These are phyloP conservation scores for Dalbergia cochinchinensis DNA, from an alignment of 306 rosid genomes.

Conservation along the genomic window DNA sequence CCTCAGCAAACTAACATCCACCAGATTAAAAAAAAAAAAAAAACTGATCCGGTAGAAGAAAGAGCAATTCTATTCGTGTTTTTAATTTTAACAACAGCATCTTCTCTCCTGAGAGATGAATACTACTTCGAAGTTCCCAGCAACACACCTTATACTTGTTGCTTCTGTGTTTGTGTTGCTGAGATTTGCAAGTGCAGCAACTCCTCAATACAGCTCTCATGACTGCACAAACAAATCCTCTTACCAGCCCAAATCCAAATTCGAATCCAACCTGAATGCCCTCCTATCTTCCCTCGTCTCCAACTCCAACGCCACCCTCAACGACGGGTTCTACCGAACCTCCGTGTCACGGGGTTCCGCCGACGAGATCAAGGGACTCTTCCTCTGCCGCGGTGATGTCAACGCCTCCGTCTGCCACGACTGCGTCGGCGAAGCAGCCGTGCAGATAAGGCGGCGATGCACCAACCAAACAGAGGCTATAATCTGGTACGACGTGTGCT, in stretches of 20 bases:
- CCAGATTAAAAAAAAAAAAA: neutral
- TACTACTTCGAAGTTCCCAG: slow-evolving; percentile 2
- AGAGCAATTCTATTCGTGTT: neutral
- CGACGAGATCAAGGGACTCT: slow-evolving; percentile 52
- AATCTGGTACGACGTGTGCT: slow-evolving; percentile 60
- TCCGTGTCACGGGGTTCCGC: neutral
- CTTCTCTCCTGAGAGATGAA: slow-evolving; percentile 11
- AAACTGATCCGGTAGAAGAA: neutral
- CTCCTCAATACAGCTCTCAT: neutral
- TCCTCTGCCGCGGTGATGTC: slow-evolving; percentile 70
- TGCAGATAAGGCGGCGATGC: slow-evolving; percentile 33
- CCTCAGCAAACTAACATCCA: neutral
- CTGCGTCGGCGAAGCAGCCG: slow-evolving; percentile 56
- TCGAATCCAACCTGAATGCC: slow-evolving; percentile 44
- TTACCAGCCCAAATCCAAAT: slow-evolving; percentile 57
- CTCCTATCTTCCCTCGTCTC: slow-evolving; percentile 60
- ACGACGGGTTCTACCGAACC: slow-evolving; percentile 49
- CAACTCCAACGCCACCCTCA: slow-evolving; percentile 56
- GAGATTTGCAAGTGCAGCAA: slow-evolving; percentile 18
- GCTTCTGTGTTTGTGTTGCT: slow-evolving; percentile 13
- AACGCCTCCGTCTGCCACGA: slow-evolving; percentile 41
- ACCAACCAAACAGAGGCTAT: slow-evolving; percentile 54
- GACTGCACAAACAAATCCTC: neutral
- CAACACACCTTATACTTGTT: slow-evolving; percentile 5
- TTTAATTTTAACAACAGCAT: neutral